phyloP scores from a whole-genome alignment of 139 green algal genomes.

The Eudorina sp. region DNA sequence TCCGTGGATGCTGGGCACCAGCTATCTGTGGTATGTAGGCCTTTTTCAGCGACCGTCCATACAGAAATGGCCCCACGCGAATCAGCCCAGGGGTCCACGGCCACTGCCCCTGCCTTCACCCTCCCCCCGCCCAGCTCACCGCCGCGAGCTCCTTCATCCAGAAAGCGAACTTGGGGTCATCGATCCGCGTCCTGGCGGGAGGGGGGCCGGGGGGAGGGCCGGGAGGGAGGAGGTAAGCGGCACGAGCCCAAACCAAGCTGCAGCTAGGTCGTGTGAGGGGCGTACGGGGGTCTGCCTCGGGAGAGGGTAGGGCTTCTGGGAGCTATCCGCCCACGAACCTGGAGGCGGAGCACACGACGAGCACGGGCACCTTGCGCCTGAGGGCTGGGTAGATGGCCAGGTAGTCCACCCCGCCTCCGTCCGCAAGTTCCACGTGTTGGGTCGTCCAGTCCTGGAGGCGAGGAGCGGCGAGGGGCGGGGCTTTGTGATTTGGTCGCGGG shows the following conservation, averaged over 20 bases:
- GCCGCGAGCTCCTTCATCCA: slow-evolving; percentile 7
- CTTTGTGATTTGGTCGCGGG: too few relatives aligned
- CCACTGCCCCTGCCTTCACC: too few relatives aligned
- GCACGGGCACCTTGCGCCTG: neutral
- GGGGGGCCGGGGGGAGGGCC: neutral
- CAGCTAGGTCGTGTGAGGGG: too few relatives aligned
- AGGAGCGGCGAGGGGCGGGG: too few relatives aligned
- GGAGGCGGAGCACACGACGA: neutral
- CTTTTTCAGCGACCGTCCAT: too few relatives aligned
- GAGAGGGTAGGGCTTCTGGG: too few relatives aligned
- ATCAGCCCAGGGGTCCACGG: too few relatives aligned
- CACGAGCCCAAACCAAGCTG: neutral
- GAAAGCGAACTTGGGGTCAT: neutral
- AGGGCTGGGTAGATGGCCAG: neutral
- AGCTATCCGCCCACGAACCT: too few relatives aligned
- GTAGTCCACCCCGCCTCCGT: neutral
- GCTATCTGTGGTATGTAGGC: too few relatives aligned
- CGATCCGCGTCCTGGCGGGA: neutral
- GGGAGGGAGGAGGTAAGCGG: neutral
- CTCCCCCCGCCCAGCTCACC: neutral
- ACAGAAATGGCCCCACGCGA: too few relatives aligned
- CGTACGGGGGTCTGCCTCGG: too few relatives aligned
- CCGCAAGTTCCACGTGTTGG: neutral
- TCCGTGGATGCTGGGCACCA: too few relatives aligned
- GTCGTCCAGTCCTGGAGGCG: slow-evolving; percentile 7